phyloP scores from a whole-genome alignment of 176 grass and related monocot genomes.

The Rhynchospora breviuscula region DNA sequence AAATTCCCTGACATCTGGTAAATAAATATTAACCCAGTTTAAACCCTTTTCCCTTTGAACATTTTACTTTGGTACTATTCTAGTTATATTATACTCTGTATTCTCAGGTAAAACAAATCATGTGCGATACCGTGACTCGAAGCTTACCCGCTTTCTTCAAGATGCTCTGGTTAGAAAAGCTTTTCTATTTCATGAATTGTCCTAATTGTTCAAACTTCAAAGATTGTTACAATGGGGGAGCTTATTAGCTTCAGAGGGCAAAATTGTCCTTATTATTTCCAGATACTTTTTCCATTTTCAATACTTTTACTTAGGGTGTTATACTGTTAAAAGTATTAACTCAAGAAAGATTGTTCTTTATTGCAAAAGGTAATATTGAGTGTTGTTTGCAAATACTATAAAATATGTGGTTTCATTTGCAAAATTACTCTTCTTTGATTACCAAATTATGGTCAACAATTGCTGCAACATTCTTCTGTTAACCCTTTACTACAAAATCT shows the following conservation, averaged over 20 bases:
- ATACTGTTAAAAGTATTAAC: not conserved
- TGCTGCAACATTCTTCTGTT: not conserved
- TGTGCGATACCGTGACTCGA: conserved; percentile 79
- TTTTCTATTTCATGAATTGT: not conserved
- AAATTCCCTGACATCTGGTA: conserved; percentile 79
- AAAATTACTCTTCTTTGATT: not conserved
- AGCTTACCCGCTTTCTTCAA: conserved; percentile 92
- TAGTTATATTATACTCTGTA: conserved; percentile 20
- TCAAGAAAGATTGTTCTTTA: not conserved
- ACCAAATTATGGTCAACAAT: not conserved
- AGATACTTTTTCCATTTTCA: not conserved
- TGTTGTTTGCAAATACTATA: not conserved
- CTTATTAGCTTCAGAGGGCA: not conserved
- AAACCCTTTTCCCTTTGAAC: not conserved
- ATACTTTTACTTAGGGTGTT: not conserved
- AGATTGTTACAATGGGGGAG: conserved; percentile 1
- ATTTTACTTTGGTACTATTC: not conserved
- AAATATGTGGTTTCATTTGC: not conserved
- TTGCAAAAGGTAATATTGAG: not conserved
- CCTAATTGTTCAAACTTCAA: not conserved
- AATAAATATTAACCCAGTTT: conserved; percentile 17
- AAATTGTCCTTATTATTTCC: not conserved
- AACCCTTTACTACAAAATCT: not conserved
- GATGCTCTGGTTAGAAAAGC: conserved; percentile 69
- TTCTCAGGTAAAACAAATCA: conserved; percentile 72